Percentiles rank a stretch among this genome's conserved stretches.
phyloP scores from a whole-genome alignment of 768 basidiomycete genomes.

The Kwoniella bestiolae region DNA sequence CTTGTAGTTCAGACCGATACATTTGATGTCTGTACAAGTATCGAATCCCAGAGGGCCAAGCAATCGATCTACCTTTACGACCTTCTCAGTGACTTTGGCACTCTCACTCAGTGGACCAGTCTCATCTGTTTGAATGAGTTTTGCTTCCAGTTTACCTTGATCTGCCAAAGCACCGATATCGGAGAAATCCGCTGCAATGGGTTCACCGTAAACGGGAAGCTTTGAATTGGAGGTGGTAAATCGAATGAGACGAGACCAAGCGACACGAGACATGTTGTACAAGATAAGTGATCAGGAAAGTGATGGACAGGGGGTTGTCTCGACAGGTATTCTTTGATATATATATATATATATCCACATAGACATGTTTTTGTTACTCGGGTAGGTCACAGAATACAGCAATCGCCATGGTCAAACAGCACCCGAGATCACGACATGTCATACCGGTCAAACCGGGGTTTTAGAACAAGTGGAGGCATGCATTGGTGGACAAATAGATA shows the following conservation, averaged over 20 bases:
- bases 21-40: constrained; percentile 26
- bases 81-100: constrained; percentile 5
- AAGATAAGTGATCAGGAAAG: no score
- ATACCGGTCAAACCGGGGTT: no score
- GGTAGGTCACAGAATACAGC: no score
- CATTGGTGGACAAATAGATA: no score
- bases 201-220: constrained; percentile 19
- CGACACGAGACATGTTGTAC: constrained; percentile 2
- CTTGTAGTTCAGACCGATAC: constrained; percentile 31
- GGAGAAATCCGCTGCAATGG: constrained; percentile 7
- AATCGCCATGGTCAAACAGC: no score
- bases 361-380: no score
- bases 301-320: no score
- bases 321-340: no score
- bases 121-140: constrained; percentile 13
- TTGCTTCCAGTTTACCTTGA: constrained; percentile 14
- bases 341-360: neutral
- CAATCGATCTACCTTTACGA: constrained; percentile 15
- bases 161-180: constrained; percentile 16
- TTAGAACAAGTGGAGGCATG: neutral
- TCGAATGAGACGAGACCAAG: constrained; percentile 30
- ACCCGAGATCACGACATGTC: no score
- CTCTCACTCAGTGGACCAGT: constrained; percentile 8
- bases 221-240: constrained; percentile 3
- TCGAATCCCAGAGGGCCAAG: constrained; percentile 20